A percentile compares a stretch with the other conserved stretches of the same genome.
These are phyloP conservation scores for Bidens hawaiensis DNA, from an alignment of 140 eudicot species.

Conservation along the genomic window DNA sequence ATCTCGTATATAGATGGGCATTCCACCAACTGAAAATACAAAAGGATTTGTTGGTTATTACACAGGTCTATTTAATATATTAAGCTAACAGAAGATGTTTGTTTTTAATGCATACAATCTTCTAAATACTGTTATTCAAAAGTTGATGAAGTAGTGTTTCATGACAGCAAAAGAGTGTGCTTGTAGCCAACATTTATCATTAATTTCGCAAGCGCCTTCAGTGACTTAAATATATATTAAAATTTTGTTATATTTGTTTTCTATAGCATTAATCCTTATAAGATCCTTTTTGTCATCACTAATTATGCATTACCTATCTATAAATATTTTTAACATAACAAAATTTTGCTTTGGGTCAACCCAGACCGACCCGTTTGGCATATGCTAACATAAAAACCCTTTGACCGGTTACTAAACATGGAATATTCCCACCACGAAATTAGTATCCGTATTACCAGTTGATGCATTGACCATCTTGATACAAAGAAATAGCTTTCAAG, in stretches of 20 bases:
- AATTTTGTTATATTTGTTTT: no score
- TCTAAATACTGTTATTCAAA: not conserved
- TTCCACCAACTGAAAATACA: slow-evolving; percentile 57
- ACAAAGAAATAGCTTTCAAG: slow-evolving; percentile 87
- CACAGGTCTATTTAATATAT: not conserved
- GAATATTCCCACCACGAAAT: not conserved
- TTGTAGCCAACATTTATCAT: not conserved
- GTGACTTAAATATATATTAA: not conserved
- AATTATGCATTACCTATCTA: not conserved
- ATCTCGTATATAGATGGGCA: slow-evolving; percentile 92
- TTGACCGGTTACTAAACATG: not conserved
- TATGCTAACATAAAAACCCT: no score
- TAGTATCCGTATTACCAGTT: slow-evolving; percentile 52
- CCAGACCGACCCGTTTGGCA: not conserved
- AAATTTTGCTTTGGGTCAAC: not conserved
- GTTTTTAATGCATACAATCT: not conserved
- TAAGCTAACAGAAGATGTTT: not conserved
- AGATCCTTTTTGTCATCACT: not conserved
- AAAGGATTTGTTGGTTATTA: not conserved
- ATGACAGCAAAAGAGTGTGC: not conserved
- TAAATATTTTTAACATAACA: not conserved
- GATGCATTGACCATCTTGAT: slow-evolving; percentile 97
- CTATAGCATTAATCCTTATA: not conserved
- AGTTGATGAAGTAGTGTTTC: not conserved
- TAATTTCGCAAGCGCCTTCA: not conserved